Base-by-base conservation (phyloP, 176 grass and related monocot species). In the Puya raimondii region DNA sequence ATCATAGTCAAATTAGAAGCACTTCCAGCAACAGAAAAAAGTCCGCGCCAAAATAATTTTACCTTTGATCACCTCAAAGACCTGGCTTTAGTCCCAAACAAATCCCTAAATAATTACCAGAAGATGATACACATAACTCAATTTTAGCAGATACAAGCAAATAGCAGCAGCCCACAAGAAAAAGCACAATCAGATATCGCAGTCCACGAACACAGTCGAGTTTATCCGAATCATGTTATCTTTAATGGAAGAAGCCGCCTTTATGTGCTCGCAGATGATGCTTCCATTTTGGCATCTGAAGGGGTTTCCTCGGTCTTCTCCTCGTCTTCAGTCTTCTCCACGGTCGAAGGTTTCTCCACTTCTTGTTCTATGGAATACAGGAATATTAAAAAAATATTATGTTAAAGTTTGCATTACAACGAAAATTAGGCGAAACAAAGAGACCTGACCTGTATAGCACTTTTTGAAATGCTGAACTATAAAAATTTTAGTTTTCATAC, bases 271-370 rank as follows among this genome's bases (percentile, higher is more conserved):
- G 74, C 47, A 50, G 72, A 47, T 15, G 72, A 47, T 15, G 82
- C 18, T 70, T 85, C 82, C 0, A 53, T 64, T 57, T 82, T 82
- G 16, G 20, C 76, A 12, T 76, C 79, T 6, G 68, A 25, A 26
- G 48, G 3, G 68, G 48, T 48, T 18, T 78, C 79, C 70, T 79
- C 48, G 0, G 61, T 21, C 67, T 81, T 75, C 49, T 63, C 64
- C 0, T 52, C 73, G 11, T 73, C 77, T 6, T 20, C 82, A 49
- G 69, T 27, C 68, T 89, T 79, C 68, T 68, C 75, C 0, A 33
- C 72, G 25, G 69, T 70, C 70, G 78, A 70, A 72, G 74, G 78
- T 75, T 88, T 81, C 0, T 79, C 80, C 29, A 78, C 81, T 75
- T 84, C 81, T 80, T 77, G 56, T 65, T 88, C 63, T 20, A 1